Evolutionary conservation across 768 basidiomycete genomes (phyloP).

Genomic region (Naganishia vishniacii): DNA sequence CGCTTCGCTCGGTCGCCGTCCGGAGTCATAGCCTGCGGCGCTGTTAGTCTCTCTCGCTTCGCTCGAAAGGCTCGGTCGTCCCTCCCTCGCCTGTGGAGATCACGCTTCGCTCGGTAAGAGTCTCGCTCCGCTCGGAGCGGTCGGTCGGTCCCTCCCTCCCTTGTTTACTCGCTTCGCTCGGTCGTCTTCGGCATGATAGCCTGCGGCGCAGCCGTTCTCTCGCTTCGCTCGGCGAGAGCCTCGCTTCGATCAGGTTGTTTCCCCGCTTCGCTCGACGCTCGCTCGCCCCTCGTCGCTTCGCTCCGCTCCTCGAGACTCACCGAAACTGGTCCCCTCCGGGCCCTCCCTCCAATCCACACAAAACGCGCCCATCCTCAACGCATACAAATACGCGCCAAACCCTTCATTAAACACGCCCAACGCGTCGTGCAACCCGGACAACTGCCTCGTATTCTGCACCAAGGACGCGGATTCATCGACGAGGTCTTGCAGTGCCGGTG

Average conservation of each 20-base stretch:
- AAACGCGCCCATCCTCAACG: constrained; percentile 88
- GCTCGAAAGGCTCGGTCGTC: too few species aligned
- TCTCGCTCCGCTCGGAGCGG: too few species aligned
- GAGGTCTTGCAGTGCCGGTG: constrained; percentile 76
- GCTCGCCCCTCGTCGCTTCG: too few species aligned
- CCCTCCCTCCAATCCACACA: constrained; percentile 92
- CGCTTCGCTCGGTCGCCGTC: neutral
- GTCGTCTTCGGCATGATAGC: neutral
- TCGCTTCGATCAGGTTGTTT: too few species aligned
- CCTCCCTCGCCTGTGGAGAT: too few species aligned
- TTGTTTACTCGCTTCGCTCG: neutral
- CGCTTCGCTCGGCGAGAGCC: too few species aligned
- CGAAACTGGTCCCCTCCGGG: constrained; percentile 41
- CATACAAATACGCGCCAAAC: constrained; percentile 84
- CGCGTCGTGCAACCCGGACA: constrained; percentile 67
- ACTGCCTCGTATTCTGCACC: constrained; percentile 65
- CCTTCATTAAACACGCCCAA: constrained; percentile 84
- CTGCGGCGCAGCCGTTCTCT: neutral
- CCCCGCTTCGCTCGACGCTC: too few species aligned
- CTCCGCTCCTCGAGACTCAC: too few species aligned
- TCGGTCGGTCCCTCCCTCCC: neutral
- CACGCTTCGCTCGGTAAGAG: too few species aligned
- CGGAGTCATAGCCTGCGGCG: neutral
- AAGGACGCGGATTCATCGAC: constrained; percentile 80
- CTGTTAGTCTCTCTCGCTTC: neutral